Base-by-base conservation (phyloP, 768 basidiomycete species). In the Suillus clintonianus region DNA sequence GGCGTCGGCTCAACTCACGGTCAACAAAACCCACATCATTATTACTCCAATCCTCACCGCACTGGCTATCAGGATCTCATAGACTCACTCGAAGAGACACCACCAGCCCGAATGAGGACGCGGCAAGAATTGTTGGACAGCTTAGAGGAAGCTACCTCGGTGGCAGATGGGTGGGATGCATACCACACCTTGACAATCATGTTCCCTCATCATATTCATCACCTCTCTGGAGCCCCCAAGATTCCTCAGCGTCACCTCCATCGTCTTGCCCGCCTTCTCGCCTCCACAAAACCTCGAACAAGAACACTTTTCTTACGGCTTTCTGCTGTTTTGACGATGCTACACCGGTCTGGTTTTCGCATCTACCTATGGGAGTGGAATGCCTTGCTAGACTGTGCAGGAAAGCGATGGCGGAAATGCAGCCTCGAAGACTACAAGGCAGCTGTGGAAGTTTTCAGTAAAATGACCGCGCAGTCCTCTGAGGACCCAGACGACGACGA, bases 281-380 rank as follows among this genome's bases (percentile, higher is more conserved):
- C 86, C 0, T 72, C 77, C 42, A 72, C 81, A 62, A 76, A 76
- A 39, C 87, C 88, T 36, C 86, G 84, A 66, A 88, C 88, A 7
- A 86, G 88, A 45, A 72, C 76, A 3, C 76, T 83, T 58, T 91
- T 88, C 74, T 80, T 87, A 10, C 87, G 86, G 14, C 80, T 94
- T 4, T 79, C 91, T n/a, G 83, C 87, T n/a, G 84, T 92, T 14
- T 70, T 92, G 65, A 82, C 82, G 48, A 81, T 80, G 50, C 77
- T 94, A 45, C 85, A 82, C 62, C 76, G 75, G 24, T 79, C 77
- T n/a, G 87, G 86, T 14, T 89, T 86, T 27, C 76, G 61, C 13
- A 72, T 92, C 37, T 79, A 84, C 65, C 68, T 77, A n/a, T 86
- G 86, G 81, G 85, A 92, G 72, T 94, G 92, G 90, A 94, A 93